Conservation (phyloP, 2,329 filamentous ascomycete species). For the Hypoxylon sp. region DNA sequence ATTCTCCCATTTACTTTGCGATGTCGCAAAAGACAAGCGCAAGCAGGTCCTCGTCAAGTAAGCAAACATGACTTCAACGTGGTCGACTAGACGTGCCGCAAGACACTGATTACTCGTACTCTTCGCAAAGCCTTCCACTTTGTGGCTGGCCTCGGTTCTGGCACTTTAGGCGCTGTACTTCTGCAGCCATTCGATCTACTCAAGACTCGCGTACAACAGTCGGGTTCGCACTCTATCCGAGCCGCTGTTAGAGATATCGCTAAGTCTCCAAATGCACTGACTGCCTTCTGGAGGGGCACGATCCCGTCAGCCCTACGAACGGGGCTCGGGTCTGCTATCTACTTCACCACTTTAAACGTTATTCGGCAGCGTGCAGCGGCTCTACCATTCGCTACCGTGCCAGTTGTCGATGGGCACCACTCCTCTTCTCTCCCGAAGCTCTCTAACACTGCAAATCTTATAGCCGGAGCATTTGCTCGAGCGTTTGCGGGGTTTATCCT, state of each 20-base stretch:
- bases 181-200: conserved; percentile 96
- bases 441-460: conserved; percentile 85
- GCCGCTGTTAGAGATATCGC: conserved; percentile 79
- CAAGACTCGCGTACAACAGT: conserved; percentile 96
- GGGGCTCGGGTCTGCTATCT: conserved; percentile 91
- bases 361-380: conserved; percentile 77
- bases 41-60: conserved; percentile 50
- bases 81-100: not conserved
- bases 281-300: conserved; percentile 91
- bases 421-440: conserved; percentile 86
- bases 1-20: conserved; percentile 23
- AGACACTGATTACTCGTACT: conserved; percentile 16
- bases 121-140: conserved; percentile 81
- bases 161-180: conserved; percentile 88
- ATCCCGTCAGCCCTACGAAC: conserved; percentile 93
- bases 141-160: conserved; percentile 87
- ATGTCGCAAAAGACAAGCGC: conserved; percentile 46
- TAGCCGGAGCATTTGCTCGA: conserved; percentile 86
- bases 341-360: conserved; percentile 90
- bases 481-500: conserved; percentile 90
- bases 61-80: conserved; percentile 31
- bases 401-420: conserved; percentile 27
- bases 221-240: conserved; percentile 77
- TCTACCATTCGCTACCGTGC: conserved; percentile 33
- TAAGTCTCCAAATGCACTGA: conserved; percentile 72